Conservation (phyloP, 495 filamentous ascomycete genomes). For the Penicillium silybi region DNA sequence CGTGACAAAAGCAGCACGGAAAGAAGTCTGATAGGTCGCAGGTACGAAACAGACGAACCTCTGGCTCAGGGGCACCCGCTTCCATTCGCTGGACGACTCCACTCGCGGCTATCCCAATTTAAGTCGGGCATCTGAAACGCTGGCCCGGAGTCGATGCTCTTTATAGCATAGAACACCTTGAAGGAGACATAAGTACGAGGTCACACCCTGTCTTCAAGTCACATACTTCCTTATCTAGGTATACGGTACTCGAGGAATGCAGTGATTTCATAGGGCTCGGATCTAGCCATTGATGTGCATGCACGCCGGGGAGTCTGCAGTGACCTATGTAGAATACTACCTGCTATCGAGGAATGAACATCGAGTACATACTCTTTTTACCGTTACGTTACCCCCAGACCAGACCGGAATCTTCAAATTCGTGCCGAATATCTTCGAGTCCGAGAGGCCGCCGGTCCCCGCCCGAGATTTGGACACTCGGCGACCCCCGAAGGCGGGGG, state of each 20-base stretch:
- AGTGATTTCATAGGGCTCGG: not conserved
- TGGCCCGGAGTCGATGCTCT: slow-evolving; percentile 3
- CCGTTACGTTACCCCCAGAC: no score
- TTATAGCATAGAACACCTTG: not conserved
- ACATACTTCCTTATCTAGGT: not conserved
- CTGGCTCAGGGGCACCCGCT: slow-evolving; percentile 19
- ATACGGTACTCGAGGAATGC: not conserved
- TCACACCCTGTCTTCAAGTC: not conserved
- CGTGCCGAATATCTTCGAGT: not conserved
- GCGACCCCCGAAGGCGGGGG: slow-evolving; percentile 32
- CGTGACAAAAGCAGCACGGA: slow-evolving; percentile 1
- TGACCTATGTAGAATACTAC: not conserved
- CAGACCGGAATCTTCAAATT: not conserved
- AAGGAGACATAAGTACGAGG: not conserved
- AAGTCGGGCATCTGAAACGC: slow-evolving; percentile 20
- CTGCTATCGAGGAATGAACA: not conserved
- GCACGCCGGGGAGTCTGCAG: not conserved
- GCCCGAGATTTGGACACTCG: slow-evolving; percentile 18
- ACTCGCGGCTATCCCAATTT: slow-evolving; percentile 27
- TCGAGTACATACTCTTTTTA: not conserved
- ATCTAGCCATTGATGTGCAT: not conserved
- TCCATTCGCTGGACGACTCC: slow-evolving; percentile 20
- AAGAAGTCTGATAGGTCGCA: not conserved
- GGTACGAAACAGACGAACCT: slow-evolving; percentile 5
- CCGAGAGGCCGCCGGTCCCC: slow-evolving; percentile 10